These are phyloP conservation scores for Oemleria cerasiformis DNA, from an alignment of 306 rosid species.

Conservation along the genomic window DNA sequence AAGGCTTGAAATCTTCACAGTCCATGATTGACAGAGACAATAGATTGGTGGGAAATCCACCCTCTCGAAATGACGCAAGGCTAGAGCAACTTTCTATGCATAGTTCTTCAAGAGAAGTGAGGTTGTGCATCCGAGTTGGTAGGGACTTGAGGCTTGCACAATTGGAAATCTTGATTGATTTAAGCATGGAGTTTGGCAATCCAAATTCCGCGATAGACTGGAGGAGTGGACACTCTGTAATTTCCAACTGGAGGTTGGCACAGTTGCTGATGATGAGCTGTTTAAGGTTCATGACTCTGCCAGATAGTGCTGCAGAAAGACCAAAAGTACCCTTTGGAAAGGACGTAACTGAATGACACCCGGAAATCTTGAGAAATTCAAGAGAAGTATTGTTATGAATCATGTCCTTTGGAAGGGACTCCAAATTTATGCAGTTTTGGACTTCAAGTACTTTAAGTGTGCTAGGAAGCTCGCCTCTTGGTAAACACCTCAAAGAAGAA, in stretches of 20 bases:
- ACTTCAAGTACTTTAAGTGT: slow-evolving; percentile 32
- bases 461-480: slow-evolving; percentile 21
- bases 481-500: slow-evolving; percentile 29
- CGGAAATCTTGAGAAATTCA: slow-evolving; percentile 15
- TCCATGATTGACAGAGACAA: slow-evolving; percentile 20
- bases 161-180: slow-evolving; percentile 16
- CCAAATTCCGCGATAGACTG: slow-evolving; percentile 22
- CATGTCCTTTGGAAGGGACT: slow-evolving; percentile 18
- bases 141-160: slow-evolving; percentile 25
- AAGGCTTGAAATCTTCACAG: slow-evolving; percentile 29
- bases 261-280: slow-evolving; percentile 25
- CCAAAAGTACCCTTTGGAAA: slow-evolving; percentile 23
- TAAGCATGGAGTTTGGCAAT: slow-evolving; percentile 20
- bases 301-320: slow-evolving; percentile 8
- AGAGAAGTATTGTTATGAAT: slow-evolving; percentile 16
- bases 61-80: slow-evolving; percentile 22
- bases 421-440: slow-evolving; percentile 21
- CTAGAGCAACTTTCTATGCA: slow-evolving; percentile 24
- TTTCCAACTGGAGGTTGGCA: slow-evolving; percentile 23
- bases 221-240: slow-evolving; percentile 31
- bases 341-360: slow-evolving; percentile 26
- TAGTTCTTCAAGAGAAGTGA: slow-evolving; percentile 32
- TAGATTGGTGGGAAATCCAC: slow-evolving; percentile 32
- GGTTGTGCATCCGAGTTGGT: slow-evolving; percentile 23
- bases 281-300: slow-evolving; percentile 23